A percentile compares a stretch with the other conserved stretches of the same genome.
Evolutionary conservation across 23 red algal species (phyloP).

Genomic region (Gracilaria gracilis): DNA sequence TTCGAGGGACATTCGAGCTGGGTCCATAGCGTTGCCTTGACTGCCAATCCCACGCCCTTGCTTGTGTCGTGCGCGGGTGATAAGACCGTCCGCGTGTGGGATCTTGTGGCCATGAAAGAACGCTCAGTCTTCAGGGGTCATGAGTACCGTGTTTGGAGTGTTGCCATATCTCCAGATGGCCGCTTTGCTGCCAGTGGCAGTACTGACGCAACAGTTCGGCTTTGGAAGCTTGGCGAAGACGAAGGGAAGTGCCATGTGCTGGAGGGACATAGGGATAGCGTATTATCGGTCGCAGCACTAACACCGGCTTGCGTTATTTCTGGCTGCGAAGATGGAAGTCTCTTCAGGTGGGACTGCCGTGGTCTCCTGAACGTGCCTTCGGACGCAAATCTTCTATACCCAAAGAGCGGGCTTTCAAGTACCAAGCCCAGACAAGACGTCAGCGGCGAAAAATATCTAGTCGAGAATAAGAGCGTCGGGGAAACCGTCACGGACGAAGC

Average conservation of each 20-base stretch:
- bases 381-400: neutral
- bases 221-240: conserved; percentile 71
- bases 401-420: neutral
- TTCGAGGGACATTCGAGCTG: conserved; percentile 74
- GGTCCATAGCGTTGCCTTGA: conserved; percentile 81
- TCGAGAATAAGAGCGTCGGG: neutral
- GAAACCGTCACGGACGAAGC: neutral
- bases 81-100: conserved; percentile 88
- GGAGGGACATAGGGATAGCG: conserved; percentile 76
- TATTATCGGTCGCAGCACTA: conserved; percentile 49
- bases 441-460: neutral
- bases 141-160: conserved; percentile 77
- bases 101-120: conserved; percentile 68
- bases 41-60: conserved; percentile 27
- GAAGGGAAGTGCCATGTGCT: conserved; percentile 30
- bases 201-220: conserved; percentile 78
- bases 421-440: neutral
- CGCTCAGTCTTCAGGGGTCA: conserved; percentile 53
- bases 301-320: conserved; percentile 40
- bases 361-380: neutral
- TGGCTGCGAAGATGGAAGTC: conserved; percentile 70
- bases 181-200: conserved; percentile 65
- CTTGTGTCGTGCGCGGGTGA: conserved; percentile 77
- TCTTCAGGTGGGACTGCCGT: conserved; percentile 55
- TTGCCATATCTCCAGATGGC: conserved; percentile 68